Base-by-base conservation (phyloP, 2,329 filamentous ascomycete genomes). In the Chaetomium olivaceum region DNA sequence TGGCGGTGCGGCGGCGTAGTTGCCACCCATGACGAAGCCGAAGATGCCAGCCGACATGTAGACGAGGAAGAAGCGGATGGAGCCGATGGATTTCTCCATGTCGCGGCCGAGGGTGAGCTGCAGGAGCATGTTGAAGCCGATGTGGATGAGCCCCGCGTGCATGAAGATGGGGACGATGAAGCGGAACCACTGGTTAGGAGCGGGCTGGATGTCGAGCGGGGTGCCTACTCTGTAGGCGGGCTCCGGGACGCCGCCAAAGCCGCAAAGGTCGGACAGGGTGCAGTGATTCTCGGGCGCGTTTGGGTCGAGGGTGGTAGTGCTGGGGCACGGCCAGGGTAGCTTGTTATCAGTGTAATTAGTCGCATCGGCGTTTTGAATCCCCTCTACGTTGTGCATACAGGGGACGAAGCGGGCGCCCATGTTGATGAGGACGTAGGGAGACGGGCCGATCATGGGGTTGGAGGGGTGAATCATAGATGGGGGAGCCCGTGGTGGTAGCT, bases 381-480 rank as follows among this genome's bases (percentile, higher is more conserved):
- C 84, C 52, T 85, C 76, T 69, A 91, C 85, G 71, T 91, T 92
- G 80, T 94, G 93, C 95, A 99, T 99, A 78, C 95, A 99, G 7
- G 93, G 92, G 3, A 91, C 87, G 75, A 91, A 99, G 68, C 95
- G 89, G 50, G 93, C 92, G 65, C 95, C 95, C 92, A 99, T 97
- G 77, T 96, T 96, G 81, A 98, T 97, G 73, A 96, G 87, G 27
- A 98, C 87, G 71, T 92, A 92, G 1, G 89, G 86, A 5, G 93
- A 97, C 0, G 95, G 95, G 0, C 95, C 95, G 74, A 99, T 97
- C 92, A 99, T 97, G 65, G 91, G 91, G 79, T 98, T 99, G 81
- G 84, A 85, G 1, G 95, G 95, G 63, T 94, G 86, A 61, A 88
- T 93, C 80, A 88, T 85, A 74, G n/a, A 92, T 92, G 23, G 90